Evolutionary conservation across 768 basidiomycete genomes (phyloP), one percentile per base, ranked within the genome.

Genomic region (Lentinus tigrinus): DNA sequence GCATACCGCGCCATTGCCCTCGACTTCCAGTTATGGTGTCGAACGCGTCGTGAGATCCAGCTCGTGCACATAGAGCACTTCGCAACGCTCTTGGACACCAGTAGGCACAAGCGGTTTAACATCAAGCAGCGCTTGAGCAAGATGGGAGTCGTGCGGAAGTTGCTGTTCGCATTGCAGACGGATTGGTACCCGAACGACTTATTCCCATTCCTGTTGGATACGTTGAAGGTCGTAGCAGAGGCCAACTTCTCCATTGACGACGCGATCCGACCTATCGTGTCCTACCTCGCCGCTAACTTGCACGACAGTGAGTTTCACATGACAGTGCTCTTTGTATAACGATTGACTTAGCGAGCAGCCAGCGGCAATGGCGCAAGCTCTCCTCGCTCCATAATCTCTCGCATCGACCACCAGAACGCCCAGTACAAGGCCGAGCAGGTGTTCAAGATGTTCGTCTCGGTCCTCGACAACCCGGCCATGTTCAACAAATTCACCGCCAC

Each of bases 1-100:
- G 95, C 91, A 5, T 96, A 97, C 69, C 81, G 82, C 43, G 82
- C 87, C 4, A 81, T 98, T 47, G 92, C 91, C 0, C 82, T 98
- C 1, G 93, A 96, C 65, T 92, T 98, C 61, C 88, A 93, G 51
- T 83, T 97, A 11, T 98, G 95, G 95, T 85, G 90, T 0, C 80
- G 75, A 31, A 85, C 89, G 0, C 78, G 78, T 3, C 67, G 75
- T 17, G 90, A 91, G 48, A 85, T 97, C n/a, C 91, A 93, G 65
- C 79, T 78, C 4, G 81, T 85, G 13, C 88, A 94, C 63, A 76
- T 95, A 0, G 87, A 89, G 47, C 94, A 96, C 68, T 95, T 96
- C 67, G 72, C 80, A 6, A 89, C 84, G 14, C 81, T 97, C 17
- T 70, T 96, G 16, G 74, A 82, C 51, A 78, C 81, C 2, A 95